phyloP scores from a whole-genome alignment of 2,329 filamentous ascomycete genomes.

The Colletotrichum sp. region DNA sequence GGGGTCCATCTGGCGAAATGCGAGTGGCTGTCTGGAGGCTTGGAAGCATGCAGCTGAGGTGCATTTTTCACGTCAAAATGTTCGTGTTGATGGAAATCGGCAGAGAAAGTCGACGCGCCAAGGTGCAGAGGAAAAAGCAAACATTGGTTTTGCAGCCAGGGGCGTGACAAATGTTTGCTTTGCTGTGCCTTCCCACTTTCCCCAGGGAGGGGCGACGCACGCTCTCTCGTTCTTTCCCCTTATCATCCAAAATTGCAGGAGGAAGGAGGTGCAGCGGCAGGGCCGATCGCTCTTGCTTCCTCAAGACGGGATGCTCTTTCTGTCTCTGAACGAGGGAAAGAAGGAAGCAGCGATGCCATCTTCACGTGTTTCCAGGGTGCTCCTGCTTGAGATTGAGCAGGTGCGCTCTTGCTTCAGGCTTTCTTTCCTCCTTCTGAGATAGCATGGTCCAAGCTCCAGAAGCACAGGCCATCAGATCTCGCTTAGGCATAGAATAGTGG shows the following conservation, averaged over 20 bases:
- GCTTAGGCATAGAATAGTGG: not conserved
- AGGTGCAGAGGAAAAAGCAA: conserved; percentile 12
- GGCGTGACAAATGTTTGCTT: not conserved
- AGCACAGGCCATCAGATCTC: not conserved
- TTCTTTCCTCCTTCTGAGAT: not conserved
- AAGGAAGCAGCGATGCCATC: not conserved
- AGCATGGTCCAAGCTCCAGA: not conserved
- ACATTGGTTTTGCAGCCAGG: not conserved
- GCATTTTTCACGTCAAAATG: not conserved
- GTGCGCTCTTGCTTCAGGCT: not conserved
- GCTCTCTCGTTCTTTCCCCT: not conserved
- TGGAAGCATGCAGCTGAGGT: not conserved
- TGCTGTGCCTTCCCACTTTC: not conserved
- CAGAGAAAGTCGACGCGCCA: not conserved
- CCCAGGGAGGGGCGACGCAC: not conserved
- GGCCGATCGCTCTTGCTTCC: not conserved
- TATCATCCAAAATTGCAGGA: not conserved
- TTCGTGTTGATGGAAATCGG: not conserved
- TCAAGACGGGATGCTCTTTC: not conserved
- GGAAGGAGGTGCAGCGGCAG: not conserved
- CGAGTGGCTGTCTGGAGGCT: not conserved
- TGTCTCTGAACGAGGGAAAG: not conserved
- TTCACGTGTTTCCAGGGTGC: not conserved
- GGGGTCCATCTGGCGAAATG: not conserved
- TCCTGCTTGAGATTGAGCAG: not conserved